Evolutionary conservation across 2,329 filamentous ascomycete genomes (phyloP).

Genomic region (Eutypa lata): DNA sequence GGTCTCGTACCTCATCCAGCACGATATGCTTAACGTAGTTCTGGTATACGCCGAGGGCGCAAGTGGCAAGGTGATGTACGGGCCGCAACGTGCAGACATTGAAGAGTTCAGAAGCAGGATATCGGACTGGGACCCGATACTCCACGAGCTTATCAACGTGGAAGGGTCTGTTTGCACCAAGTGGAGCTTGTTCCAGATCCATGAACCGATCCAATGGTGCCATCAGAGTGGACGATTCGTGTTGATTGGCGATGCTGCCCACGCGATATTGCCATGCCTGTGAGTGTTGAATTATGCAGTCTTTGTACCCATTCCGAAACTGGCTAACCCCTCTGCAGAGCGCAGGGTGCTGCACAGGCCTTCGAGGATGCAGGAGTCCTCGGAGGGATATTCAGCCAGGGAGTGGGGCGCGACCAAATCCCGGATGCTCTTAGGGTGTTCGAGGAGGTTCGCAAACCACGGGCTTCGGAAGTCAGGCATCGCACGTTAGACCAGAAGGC

Average conservation of each 20-base stretch:
- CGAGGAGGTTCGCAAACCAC: slow-evolving; percentile 3
- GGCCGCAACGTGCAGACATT: slow-evolving; percentile 1
- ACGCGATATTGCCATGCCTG: slow-evolving; percentile 7
- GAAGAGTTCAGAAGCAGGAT: background rate
- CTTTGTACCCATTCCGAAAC: background rate
- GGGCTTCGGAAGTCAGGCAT: slow-evolving; percentile 2
- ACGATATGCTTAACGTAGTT: slow-evolving; percentile 6
- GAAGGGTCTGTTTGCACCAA: slow-evolving; percentile 1
- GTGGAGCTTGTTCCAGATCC: slow-evolving; percentile 7
- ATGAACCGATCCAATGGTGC: slow-evolving; percentile 3
- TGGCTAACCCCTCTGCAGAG: slow-evolving; percentile 2
- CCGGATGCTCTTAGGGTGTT: slow-evolving; percentile 4
- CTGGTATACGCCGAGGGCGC: slow-evolving; percentile 3
- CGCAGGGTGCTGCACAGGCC: slow-evolving; percentile 8
- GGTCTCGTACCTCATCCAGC: slow-evolving; percentile 2
- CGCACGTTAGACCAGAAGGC: slow-evolving; percentile 4
- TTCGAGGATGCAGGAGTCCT: slow-evolving; percentile 7
- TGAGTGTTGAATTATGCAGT: background rate
- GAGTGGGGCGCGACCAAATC: background rate
- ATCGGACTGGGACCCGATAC: slow-evolving; percentile 4
- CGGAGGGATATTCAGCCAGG: slow-evolving; percentile 2
- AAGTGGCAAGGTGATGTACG: slow-evolving; percentile 1
- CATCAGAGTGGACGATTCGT: slow-evolving; percentile 5
- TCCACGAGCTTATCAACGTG: slow-evolving; percentile 2
- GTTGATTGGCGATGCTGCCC: slow-evolving; percentile 7